Percentiles rank a stretch among this genome's conserved stretches.
phyloP scores from a whole-genome alignment of 2,329 filamentous ascomycete species.

The Fusarium annulatum region DNA sequence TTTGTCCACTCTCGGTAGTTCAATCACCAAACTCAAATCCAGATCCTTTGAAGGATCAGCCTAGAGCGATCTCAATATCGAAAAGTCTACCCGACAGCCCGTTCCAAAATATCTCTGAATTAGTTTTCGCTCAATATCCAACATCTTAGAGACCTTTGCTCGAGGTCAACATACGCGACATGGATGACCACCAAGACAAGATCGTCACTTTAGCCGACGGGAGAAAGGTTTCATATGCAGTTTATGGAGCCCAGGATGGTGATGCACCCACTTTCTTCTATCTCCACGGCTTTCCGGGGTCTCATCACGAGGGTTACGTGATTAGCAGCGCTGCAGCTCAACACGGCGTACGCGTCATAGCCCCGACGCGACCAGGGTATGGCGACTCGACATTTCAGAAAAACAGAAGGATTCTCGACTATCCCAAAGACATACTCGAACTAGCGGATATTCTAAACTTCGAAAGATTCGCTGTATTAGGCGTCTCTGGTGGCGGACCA shows the following conservation, averaged over 20 bases:
- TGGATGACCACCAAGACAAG: conserved; percentile 8
- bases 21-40: background rate
- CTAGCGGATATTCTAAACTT: background rate
- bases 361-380: conserved; percentile 14
- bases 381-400: conserved; percentile 27
- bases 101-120: background rate
- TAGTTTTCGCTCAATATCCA: accelerated
- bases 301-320: conserved; percentile 25
- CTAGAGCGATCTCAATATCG: background rate
- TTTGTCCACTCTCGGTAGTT: background rate
- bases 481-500: conserved; percentile 25
- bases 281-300: conserved; percentile 28
- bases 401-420: conserved; percentile 8
- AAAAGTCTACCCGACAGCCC: background rate
- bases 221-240: conserved; percentile 17
- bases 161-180: background rate
- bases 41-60: background rate
- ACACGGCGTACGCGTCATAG: conserved; percentile 14
- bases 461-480: background rate
- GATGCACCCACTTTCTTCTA: conserved; percentile 19
- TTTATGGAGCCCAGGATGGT: conserved; percentile 12
- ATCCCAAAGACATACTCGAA: conserved; percentile 4
- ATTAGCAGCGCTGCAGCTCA: background rate
- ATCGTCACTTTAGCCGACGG: conserved; percentile 17
- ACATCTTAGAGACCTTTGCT: background rate